Base-by-base conservation (phyloP, 345 rosid species). In the Salix koriyanagi region DNA sequence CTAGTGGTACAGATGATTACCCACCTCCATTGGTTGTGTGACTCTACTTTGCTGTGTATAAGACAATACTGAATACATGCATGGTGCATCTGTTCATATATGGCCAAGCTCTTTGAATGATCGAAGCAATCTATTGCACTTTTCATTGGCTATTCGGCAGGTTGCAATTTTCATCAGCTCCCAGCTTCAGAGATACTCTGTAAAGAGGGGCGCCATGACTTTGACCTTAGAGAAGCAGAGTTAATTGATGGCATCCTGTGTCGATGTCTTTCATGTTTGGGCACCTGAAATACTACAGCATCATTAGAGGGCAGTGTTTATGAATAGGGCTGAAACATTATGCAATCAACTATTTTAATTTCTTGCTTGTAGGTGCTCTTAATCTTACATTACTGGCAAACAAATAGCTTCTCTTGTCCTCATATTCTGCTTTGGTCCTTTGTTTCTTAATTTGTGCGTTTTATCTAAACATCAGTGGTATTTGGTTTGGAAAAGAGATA, bases 141-240 rank as follows among this genome's bases (percentile, higher is more conserved):
- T 69, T 71, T 76, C 42, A 71, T 58, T 46, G 25, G 70, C 64
- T 75, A 67, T 60, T 71, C 15, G 30, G 56, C 66, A 37, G 54
- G 58, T 65, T 81, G 56, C 41, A 34, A 23, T 23, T 19, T 56
- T 74, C 75, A 79, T 89, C 79, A 90, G 82, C 88, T 87, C 3
- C 75, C 86, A 61, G 90, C 83, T 86, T 95, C 99, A 3, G 91
- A 87, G 79, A 95, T 95, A 90, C 98, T 93, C 37, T 90, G 94
- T 65, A 95, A 80, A 32, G 91, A 86, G 23, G 99, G 99, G 71
- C 91, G 88, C 98, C 99, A 95, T 74, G 91, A 78, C 81, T 90
- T 95, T 50, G 94, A 67, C 78, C 87, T 87, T 14, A 80, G 77
- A 28, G 84, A 84, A 52, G 84, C 84, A 25, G 90, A 67, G 79